These are phyloP conservation scores for Jacaranda mimosifolia DNA, from an alignment of 257 asterid species.

Conservation along the genomic window DNA sequence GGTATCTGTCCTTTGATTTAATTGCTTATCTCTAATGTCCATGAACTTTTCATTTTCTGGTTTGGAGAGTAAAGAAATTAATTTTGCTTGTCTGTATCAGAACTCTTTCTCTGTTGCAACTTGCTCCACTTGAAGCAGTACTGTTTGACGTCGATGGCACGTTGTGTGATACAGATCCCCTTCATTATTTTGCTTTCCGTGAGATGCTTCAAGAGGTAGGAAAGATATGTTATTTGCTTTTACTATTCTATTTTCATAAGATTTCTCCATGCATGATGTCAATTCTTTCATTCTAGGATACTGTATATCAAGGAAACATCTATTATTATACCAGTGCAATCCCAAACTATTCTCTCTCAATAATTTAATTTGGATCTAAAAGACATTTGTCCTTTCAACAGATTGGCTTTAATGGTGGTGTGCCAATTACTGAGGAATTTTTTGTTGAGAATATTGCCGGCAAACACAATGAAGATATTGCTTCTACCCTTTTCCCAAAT, in stretches of 20 bases:
- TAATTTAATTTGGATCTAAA: conserved; percentile 14
- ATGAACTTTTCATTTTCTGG: not conserved
- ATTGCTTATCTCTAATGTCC: conserved; percentile 17
- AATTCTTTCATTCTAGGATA: not conserved
- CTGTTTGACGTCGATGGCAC: conserved; percentile 95
- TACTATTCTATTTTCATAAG: conserved; percentile 1
- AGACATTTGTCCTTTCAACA: conserved; percentile 40
- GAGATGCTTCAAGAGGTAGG: conserved; percentile 81
- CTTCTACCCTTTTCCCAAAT: conserved; percentile 75
- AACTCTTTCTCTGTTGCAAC: conserved; percentile 56
- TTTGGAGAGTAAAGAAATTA: conserved; percentile 33
- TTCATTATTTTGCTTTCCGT: conserved; percentile 74
- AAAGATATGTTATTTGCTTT: conserved; percentile 11
- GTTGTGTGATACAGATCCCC: conserved; percentile 90
- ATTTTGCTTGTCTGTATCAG: conserved; percentile 55
- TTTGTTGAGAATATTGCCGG: conserved; percentile 76
- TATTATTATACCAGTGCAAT: not conserved
- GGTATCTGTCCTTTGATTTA: not conserved
- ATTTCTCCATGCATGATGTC: not conserved
- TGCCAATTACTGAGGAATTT: conserved; percentile 78
- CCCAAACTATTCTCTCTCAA: not conserved
- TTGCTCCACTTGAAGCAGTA: conserved; percentile 95
- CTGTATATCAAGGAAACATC: conserved; percentile 5
- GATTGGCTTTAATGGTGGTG: conserved; percentile 92
- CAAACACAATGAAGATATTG: conserved; percentile 85